Percentiles rank a stretch among this genome's conserved stretches.
These are phyloP conservation scores for Phytophthora pisi DNA, from an alignment of 352 stramenopile genomes.

Conservation along the genomic window DNA sequence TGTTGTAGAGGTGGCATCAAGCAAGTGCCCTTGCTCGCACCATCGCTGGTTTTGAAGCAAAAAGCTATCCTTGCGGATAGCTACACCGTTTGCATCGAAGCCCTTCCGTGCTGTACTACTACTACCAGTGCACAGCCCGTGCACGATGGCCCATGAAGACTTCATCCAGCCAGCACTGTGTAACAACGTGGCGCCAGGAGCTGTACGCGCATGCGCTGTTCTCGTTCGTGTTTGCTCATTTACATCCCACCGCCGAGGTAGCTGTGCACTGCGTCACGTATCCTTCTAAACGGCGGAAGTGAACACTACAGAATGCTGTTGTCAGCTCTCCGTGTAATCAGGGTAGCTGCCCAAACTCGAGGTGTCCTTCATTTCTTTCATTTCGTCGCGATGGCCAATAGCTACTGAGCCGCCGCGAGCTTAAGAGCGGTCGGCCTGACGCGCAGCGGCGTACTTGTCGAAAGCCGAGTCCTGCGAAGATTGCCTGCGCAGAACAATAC, in stretches of 20 bases:
- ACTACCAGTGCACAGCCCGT: too few species aligned
- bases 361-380: conserved; percentile 27
- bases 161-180: background rate
- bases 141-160: too few species aligned
- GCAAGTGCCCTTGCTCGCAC: too few species aligned
- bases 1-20: too few species aligned
- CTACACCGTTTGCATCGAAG: too few species aligned
- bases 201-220: conserved; percentile 7
- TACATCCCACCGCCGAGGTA: conserved; percentile 19
- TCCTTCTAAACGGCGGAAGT: conserved; percentile 1
- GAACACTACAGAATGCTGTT: conserved; percentile 6
- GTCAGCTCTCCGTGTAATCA: background rate
- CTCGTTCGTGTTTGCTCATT: conserved; percentile 26
- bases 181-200: background rate
- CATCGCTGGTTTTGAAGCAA: too few species aligned
- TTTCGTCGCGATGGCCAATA: conserved; percentile 15
- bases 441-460: conserved; percentile 72
- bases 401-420: conserved; percentile 9
- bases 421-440: conserved; percentile 59
- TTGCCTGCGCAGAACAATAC: conserved; percentile 35
- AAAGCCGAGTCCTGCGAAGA: conserved; percentile 52
- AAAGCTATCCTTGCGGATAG: too few species aligned
- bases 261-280: conserved; percentile 2
- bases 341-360: conserved; percentile 7
- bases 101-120: too few species aligned